phyloP scores from a whole-genome alignment of 345 rosid genomes.

The Pugionium dolabratum region DNA sequence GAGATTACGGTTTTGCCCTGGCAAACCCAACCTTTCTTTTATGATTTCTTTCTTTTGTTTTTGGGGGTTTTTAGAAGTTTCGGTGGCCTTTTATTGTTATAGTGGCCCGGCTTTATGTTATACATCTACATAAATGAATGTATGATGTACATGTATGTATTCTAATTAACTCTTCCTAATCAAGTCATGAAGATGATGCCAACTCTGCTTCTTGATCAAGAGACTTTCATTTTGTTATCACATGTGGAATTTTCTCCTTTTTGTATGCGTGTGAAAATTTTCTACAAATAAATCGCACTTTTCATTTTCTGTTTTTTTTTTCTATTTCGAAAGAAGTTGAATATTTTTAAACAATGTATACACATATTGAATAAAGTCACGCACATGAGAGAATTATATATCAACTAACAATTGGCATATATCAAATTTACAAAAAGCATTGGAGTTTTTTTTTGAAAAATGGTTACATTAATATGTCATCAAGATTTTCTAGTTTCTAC shows the following conservation, averaged over 20 bases:
- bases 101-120: conserved; percentile 39
- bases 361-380: too few species aligned
- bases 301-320: background rate
- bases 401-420: too few species aligned
- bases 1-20: background rate
- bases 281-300: background rate
- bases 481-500: too few species aligned
- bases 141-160: conserved; percentile 26
- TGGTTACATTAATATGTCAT: too few species aligned
- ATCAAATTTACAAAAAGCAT: too few species aligned
- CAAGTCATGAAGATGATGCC: conserved; percentile 16
- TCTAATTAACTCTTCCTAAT: conserved; percentile 11
- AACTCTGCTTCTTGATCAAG: conserved; percentile 28
- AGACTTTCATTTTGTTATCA: conserved; percentile 7
- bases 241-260: background rate
- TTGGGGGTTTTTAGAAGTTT: conserved; percentile 19
- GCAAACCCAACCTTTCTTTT: conserved; percentile 11
- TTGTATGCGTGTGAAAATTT: background rate
- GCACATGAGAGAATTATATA: too few species aligned
- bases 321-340: background rate
- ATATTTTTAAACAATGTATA: too few species aligned
- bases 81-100: conserved; percentile 33
- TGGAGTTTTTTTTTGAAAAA: too few species aligned
- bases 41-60: background rate
- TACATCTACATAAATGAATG: conserved; percentile 18